A percentile compares a stretch with the other conserved stretches of the same genome.
Conservation (phyloP, 73 alveolate species). For the Paramecium octaurelia region DNA sequence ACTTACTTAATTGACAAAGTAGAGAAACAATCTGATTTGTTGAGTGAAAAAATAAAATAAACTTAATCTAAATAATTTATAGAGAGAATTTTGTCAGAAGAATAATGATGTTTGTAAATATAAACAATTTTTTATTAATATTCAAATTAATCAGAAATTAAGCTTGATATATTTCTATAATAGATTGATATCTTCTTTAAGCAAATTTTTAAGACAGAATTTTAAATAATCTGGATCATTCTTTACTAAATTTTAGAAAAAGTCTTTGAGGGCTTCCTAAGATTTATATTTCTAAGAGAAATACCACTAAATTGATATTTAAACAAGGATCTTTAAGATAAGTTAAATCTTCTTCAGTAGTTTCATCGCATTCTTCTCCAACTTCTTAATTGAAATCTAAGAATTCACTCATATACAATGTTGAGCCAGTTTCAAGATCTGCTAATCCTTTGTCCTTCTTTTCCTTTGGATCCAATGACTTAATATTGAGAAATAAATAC, state of each 20-base stretch:
- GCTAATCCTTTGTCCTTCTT: conserved; percentile 93
- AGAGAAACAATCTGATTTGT: neutral
- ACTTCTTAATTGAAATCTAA: conserved; percentile 95
- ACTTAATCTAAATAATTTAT: neutral
- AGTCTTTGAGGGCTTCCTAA: conserved; percentile 71
- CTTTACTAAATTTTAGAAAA: conserved; percentile 70
- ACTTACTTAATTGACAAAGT: conserved; percentile 3
- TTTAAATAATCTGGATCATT: conserved; percentile 79
- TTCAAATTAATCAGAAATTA: neutral
- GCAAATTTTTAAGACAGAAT: conserved; percentile 82
- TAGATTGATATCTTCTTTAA: conserved; percentile 85
- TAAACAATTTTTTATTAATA: neutral
- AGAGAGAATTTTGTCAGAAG: neutral
- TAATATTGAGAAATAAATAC: neutral
- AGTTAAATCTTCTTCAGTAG: conserved; percentile 89
- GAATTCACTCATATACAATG: conserved; percentile 91
- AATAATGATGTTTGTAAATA: neutral
- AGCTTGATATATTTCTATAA: conserved; percentile 67
- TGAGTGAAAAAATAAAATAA: neutral
- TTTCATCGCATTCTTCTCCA: conserved; percentile 92
- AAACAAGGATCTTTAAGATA: conserved; percentile 81
- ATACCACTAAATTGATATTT: conserved; percentile 75
- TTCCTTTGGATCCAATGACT: conserved; percentile 63
- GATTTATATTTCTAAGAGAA: neutral
- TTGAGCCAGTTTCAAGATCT: conserved; percentile 95